phyloP scores from a whole-genome alignment of 2,329 filamentous ascomycete genomes.

The Nothopassalora personata region DNA sequence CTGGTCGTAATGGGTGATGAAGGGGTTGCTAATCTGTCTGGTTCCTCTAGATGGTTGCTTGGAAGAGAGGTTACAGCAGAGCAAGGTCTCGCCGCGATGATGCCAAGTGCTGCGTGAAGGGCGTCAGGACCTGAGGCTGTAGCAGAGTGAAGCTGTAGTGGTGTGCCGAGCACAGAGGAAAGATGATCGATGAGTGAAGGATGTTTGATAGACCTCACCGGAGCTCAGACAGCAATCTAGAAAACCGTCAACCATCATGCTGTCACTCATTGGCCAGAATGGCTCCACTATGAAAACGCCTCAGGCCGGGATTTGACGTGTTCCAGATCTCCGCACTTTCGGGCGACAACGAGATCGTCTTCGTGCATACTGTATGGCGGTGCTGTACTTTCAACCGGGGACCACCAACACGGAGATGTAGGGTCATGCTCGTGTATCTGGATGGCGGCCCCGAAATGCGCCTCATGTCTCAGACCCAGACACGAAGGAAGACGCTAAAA shows the following conservation, averaged over 20 bases:
- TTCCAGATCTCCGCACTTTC: background rate
- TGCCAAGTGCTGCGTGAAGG: background rate
- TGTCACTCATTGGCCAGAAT: background rate
- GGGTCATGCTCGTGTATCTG: background rate
- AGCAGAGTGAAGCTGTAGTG: background rate
- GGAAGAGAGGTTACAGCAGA: constrained; percentile 1
- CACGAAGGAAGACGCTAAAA: background rate
- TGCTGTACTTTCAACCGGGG: background rate
- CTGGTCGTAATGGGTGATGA: background rate
- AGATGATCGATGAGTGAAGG: background rate
- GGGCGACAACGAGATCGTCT: background rate
- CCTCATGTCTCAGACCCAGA: background rate
- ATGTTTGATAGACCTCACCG: background rate
- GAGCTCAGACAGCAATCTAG: background rate
- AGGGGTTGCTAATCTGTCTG: background rate
- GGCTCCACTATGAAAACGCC: too few relatives aligned
- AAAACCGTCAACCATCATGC: background rate
- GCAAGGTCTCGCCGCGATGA: constrained; percentile 2
- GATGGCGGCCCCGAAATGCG: background rate
- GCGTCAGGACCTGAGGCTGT: background rate
- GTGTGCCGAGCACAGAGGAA: background rate
- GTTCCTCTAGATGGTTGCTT: constrained; percentile 2
- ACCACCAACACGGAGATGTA: background rate
- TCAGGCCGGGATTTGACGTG: background rate
- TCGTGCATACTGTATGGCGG: background rate